These are phyloP conservation scores for Pythium brassicae DNA, from an alignment of 352 stramenopile genomes.

Conservation along the genomic window DNA sequence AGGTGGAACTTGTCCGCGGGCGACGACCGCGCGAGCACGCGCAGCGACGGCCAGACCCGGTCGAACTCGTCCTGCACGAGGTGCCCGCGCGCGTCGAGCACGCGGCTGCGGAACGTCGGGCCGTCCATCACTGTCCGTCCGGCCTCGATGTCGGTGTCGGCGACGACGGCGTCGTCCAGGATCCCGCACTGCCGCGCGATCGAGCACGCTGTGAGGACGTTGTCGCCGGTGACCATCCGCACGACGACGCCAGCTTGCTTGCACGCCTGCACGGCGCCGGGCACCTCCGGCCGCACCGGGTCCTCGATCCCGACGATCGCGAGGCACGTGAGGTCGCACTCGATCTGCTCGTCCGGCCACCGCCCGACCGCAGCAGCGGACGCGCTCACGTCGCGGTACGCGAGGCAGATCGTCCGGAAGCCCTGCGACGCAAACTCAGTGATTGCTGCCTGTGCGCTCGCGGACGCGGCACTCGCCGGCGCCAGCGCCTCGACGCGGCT, in stretches of 20 bases:
- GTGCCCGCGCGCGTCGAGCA: slow-evolving; percentile 61
- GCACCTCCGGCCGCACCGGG: slow-evolving; percentile 91
- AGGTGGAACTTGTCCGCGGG: slow-evolving; percentile 97
- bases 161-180: slow-evolving; percentile 26
- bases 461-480: background rate
- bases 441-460: slow-evolving; percentile 9
- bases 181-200: slow-evolving; percentile 80
- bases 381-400: slow-evolving; percentile 76
- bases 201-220: slow-evolving; percentile 90
- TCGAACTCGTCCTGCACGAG: slow-evolving; percentile 88
- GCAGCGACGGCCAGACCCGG: slow-evolving; percentile 88
- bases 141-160: slow-evolving; percentile 34
- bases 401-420: slow-evolving; percentile 80
- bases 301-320: slow-evolving; percentile 93
- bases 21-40: slow-evolving; percentile 90
- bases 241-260: slow-evolving; percentile 95
- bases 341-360: slow-evolving; percentile 73
- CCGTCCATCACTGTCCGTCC: slow-evolving; percentile 46
- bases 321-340: slow-evolving; percentile 86
- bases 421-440: slow-evolving; percentile 80
- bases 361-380: slow-evolving; percentile 58
- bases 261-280: slow-evolving; percentile 90
- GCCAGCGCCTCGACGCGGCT: slow-evolving; percentile 9
- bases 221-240: slow-evolving; percentile 99
- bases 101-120: slow-evolving; percentile 56